Percentiles rank a stretch among this genome's conserved stretches.
phyloP scores from a whole-genome alignment of 2,329 filamentous ascomycete genomes.

The Botrytis pseudocinerea region DNA sequence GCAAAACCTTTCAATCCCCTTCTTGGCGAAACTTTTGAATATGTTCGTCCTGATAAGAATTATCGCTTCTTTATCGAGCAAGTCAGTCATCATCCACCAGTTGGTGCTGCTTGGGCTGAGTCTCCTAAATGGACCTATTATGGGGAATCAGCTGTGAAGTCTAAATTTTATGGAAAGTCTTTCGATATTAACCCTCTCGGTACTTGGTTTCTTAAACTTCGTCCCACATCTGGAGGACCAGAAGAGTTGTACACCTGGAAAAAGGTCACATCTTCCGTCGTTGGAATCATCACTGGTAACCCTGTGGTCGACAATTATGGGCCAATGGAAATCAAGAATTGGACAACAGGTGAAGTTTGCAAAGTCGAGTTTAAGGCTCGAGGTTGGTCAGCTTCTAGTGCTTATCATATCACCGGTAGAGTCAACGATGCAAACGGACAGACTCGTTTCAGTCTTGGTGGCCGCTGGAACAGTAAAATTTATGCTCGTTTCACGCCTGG shows the following conservation, averaged over 20 bases:
- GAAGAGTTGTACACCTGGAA: constrained; percentile 97
- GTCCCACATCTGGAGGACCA: constrained; percentile 71
- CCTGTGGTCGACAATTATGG: constrained; percentile 98
- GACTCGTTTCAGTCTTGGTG: constrained; percentile 85
- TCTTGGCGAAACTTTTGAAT: constrained; percentile 95
- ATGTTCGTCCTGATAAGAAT: constrained; percentile 91
- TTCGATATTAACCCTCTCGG: constrained; percentile 96
- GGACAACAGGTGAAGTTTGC: constrained; percentile 90
- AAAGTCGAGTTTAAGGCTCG: constrained; percentile 89
- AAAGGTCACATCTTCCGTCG: constrained; percentile 96
- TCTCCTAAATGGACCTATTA: constrained; percentile 95
- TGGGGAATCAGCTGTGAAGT: constrained; percentile 92
- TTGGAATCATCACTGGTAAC: constrained; percentile 96
- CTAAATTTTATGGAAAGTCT: constrained; percentile 95
- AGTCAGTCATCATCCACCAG: constrained; percentile 93
- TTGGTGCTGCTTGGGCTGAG: constrained; percentile 92
- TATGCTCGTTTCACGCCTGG: constrained; percentile 92
- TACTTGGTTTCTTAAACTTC: constrained; percentile 91
- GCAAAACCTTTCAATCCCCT: constrained; percentile 98
- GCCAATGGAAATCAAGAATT: constrained; percentile 95
- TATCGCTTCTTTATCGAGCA: constrained; percentile 99
- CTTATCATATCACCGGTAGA: constrained; percentile 85
- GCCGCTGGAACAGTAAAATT: constrained; percentile 95
- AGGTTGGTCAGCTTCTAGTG: constrained; percentile 92
- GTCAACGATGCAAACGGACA: constrained; percentile 77